Percentiles rank a stretch among this genome's conserved stretches.
These are phyloP conservation scores for Lolium rigidum DNA, from an alignment of 176 grass and related monocot genomes.

Conservation along the genomic window DNA sequence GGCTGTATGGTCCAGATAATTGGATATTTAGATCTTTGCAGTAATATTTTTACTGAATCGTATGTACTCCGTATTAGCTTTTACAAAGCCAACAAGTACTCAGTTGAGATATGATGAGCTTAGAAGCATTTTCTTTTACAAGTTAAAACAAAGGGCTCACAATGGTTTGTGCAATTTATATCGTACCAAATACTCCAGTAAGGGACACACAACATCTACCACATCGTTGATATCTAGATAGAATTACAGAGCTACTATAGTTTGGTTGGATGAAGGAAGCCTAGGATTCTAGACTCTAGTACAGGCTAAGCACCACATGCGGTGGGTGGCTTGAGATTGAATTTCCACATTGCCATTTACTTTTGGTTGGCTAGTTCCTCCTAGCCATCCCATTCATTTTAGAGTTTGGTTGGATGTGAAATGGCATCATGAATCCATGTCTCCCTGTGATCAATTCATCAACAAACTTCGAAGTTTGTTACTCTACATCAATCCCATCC, in stretches of 20 bases:
- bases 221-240: constrained; percentile 3
- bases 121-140: background rate
- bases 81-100: constrained; percentile 5
- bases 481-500: background rate
- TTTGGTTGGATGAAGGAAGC: background rate
- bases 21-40: background rate
- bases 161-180: background rate
- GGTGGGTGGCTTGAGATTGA: background rate
- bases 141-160: background rate
- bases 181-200: background rate
- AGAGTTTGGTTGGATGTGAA: constrained; percentile 8
- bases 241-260: background rate
- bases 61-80: background rate
- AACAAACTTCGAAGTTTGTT: background rate
- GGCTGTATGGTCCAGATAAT: background rate
- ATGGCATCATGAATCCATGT: constrained; percentile 1
- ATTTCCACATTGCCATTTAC: background rate
- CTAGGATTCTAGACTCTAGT: background rate
- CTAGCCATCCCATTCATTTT: background rate
- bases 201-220: background rate
- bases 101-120: background rate
- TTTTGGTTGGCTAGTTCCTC: background rate
- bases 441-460: background rate
- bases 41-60: background rate
- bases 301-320: background rate